Evolutionary conservation across 139 green algal species (phyloP), one percentile per base, ranked within the genome.

Genomic region (Tetratostichococcus sp.): DNA sequence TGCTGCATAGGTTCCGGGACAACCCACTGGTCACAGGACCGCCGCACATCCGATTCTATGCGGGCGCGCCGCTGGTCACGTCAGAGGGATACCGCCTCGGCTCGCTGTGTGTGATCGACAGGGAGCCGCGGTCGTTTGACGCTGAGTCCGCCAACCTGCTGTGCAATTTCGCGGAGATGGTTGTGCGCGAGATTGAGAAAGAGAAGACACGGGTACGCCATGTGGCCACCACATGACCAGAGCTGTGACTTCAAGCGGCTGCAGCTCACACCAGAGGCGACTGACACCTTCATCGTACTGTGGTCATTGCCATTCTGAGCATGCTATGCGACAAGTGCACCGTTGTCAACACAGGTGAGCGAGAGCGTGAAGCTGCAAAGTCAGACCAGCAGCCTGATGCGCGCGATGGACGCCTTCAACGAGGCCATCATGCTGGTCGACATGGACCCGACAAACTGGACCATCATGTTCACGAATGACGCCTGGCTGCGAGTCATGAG

Each of bases 21-120:
- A 95, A 96, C 76, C 82, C 86, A 1, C 85, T 95, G 22, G 91
- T 97, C 22, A 80, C 80, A 17, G 86, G 87, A 0, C 33, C 77
- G 0, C 91, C 91, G 1, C 71, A 81, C 79, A 93, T 97, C 69
- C 85, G 90, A 26, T 97, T 97, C 86, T 97, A 97, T 79, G 92
- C 91, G 1, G 91, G 92, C 71, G 87, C 86, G n/a, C 90, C 91
- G 1, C 81, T 97, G 28, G 82, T 95, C 5, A 88, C 84, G 17
- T 83, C 77, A 57, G 89, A 87, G 39, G 86, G 87, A 32, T 78
- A 89, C 28, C 82, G 89, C n/a, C 80, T 95, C 35, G 92, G 92
- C 32, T 90, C 89, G 11, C 77, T 95, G 84, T 82, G 91, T 67
- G 78, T 96, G 58, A 94, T 95, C 66, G 93, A 97, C 82, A 79